Evolutionary conservation across 2,329 filamentous ascomycete species (phyloP), one percentile per base, ranked within the genome.

Genomic region (Pezicula carpinea): DNA sequence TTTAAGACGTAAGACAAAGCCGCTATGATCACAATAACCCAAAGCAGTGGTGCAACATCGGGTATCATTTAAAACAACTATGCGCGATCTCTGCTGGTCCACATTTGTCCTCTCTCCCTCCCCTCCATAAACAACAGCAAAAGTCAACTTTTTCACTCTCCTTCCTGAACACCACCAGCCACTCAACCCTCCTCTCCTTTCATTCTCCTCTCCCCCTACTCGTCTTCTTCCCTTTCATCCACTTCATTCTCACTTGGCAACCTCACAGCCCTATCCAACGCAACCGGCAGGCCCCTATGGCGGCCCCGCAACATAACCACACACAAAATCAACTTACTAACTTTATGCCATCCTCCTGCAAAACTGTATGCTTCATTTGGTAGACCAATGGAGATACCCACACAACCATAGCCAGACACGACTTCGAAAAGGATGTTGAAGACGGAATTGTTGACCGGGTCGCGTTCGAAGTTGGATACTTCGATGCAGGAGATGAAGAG

Each of bases 361-460:
- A 84, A 76, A 43, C 76, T 79, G 57, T 74, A 79, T 40, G 73
- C 71, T 47, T 73, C 65, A 8, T 69, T 67, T 0, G 79, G 76
- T 18, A 79, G 64, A 1, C 80, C 80, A 1, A 77, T 71, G 21
- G 73, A 78, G 14, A 84, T 68, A 4, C 80, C 80, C n/a, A 84
- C 79, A 43, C 75, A 79, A 6, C 78, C 79, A 57, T 83, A 84
- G 2, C 70, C 77, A 1, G 71, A 75, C 2, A 77, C 71, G 7
- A 79, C 74, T 58, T 81, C 77, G 50, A 81, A 81, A 2, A 78
- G 59, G 47, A 83, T 72, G 53, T 80, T 82, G 60, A 83, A 83
- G 5, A 80, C 74, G 17, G 74, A 76, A 59, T 74, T 83, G 34
- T 61, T 74, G 1, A 53, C 64, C 0, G 79, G 78, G 44, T 80